These are phyloP conservation scores for Mrakiaceae sp. DNA, from an alignment of 1,284 basidiomycete genomes.

Conservation along the genomic window DNA sequence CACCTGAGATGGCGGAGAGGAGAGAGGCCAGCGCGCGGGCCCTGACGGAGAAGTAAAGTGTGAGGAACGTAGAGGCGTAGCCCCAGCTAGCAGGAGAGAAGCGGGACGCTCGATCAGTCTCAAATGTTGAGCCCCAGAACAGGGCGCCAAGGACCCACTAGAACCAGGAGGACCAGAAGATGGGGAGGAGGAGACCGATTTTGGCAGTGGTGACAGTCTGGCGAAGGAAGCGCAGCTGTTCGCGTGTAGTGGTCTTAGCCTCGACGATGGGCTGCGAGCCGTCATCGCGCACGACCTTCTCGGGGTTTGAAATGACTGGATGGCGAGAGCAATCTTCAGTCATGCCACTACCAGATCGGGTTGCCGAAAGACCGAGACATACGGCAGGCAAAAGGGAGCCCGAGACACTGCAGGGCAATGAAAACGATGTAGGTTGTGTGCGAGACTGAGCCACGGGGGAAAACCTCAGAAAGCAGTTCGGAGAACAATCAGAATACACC, in stretches of 20 bases:
- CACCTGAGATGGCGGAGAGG: constrained; percentile 26
- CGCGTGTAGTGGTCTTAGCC: background rate
- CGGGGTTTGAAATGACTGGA: constrained; percentile 20
- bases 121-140: background rate
- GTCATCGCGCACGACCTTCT: constrained; percentile 32
- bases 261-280: constrained; percentile 28
- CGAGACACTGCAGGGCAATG: constrained; percentile 31
- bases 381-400: constrained; percentile 24
- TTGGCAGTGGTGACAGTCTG: background rate
- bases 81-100: constrained; percentile 23
- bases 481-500: too few species aligned
- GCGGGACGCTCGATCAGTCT: constrained; percentile 20
- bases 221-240: background rate
- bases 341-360: background rate
- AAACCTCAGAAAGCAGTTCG: too few species aligned
- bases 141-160: constrained; percentile 10
- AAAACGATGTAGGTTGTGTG: constrained; percentile 34
- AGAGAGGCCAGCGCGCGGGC: constrained; percentile 31
- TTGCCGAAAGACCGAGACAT: constrained; percentile 22
- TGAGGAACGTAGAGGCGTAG: constrained; percentile 25
- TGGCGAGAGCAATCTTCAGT: background rate
- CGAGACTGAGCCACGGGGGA: constrained; percentile 25
- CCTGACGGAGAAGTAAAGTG: constrained; percentile 26
- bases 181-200: constrained; percentile 3
- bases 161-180: constrained; percentile 19